Evolutionary conservation across 805 yeast genomes (phyloP).

Genomic region (Brettanomyces custersianus): DNA sequence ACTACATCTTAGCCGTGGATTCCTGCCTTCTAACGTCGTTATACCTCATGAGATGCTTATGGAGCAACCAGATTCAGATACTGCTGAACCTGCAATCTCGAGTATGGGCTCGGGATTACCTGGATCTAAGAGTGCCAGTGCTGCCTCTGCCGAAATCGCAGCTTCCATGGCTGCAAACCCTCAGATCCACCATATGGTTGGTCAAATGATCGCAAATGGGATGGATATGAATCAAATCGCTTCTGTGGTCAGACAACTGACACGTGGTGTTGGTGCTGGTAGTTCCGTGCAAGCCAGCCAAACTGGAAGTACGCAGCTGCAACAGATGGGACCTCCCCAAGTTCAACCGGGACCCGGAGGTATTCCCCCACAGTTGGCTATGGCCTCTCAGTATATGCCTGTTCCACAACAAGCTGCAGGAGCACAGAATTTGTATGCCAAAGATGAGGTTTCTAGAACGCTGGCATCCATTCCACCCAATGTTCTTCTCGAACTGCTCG

Average conservation of each 20-base stretch:
- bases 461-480: conserved; percentile 61
- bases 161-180: conserved; percentile 21
- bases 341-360: neutral
- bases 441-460: conserved; percentile 54
- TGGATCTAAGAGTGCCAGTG: neutral
- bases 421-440: conserved; percentile 27
- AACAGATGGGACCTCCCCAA: conserved; percentile 3
- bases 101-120: conserved; percentile 4
- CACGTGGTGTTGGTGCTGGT: conserved; percentile 5
- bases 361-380: conserved; percentile 21
- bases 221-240: conserved; percentile 27
- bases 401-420: conserved; percentile 25
- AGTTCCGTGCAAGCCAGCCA: conserved; percentile 2
- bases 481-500: conserved; percentile 57
- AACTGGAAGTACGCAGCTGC: conserved; percentile 1
- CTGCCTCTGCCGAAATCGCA: conserved; percentile 13
- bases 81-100: neutral
- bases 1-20: conserved; percentile 34
- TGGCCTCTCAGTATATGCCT: conserved; percentile 52
- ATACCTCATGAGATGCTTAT: conserved; percentile 41
- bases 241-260: conserved; percentile 21
- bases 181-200: conserved; percentile 25
- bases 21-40: conserved; percentile 47
- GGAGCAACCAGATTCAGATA: neutral
- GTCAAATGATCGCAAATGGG: conserved; percentile 28